Evolutionary conservation across 306 rosid genomes (phyloP).

Genomic region (Urtica urens): DNA sequence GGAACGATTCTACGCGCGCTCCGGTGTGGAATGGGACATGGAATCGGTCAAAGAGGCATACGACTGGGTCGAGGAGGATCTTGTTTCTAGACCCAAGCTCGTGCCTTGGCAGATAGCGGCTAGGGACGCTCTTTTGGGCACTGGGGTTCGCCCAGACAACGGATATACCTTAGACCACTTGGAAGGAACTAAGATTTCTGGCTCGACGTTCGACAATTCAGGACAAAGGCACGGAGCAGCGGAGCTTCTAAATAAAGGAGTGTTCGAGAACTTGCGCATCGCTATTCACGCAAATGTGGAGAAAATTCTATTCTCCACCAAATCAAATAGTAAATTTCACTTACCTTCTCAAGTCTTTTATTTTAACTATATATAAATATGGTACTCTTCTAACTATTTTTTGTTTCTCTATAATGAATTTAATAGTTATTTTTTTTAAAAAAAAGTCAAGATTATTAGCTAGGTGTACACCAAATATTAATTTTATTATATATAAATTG

Average conservation of each 20-base stretch:
- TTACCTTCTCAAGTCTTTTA: no score
- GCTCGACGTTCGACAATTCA: slow-evolving; percentile 12
- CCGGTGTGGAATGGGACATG: slow-evolving; percentile 16
- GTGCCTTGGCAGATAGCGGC: slow-evolving; percentile 1
- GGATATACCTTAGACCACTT: slow-evolving; percentile 8
- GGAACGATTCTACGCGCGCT: background rate
- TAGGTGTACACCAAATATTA: no score
- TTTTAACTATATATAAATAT: no score
- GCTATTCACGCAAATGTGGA: slow-evolving; percentile 11
- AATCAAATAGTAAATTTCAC: no score
- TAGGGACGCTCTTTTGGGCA: slow-evolving; percentile 12
- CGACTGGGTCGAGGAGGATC: slow-evolving; percentile 16
- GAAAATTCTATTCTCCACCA: slow-evolving; percentile 14
- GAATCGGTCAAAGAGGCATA: slow-evolving; percentile 11
- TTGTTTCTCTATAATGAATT: no score
- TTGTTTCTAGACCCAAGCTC: background rate
- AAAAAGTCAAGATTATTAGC: no score
- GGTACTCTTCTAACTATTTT: no score
- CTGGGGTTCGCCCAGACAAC: slow-evolving; percentile 13
- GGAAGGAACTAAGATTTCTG: slow-evolving; percentile 7
- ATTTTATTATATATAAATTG: no score
- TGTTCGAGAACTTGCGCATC: slow-evolving; percentile 3
- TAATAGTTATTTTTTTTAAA: no score
- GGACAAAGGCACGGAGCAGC: slow-evolving; percentile 11
- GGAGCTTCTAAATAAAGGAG: slow-evolving; percentile 4